Evolutionary conservation across 2,329 filamentous ascomycete species (phyloP), one percentile per base, ranked within the genome.

Genomic region (Stenocarpella maydis): DNA sequence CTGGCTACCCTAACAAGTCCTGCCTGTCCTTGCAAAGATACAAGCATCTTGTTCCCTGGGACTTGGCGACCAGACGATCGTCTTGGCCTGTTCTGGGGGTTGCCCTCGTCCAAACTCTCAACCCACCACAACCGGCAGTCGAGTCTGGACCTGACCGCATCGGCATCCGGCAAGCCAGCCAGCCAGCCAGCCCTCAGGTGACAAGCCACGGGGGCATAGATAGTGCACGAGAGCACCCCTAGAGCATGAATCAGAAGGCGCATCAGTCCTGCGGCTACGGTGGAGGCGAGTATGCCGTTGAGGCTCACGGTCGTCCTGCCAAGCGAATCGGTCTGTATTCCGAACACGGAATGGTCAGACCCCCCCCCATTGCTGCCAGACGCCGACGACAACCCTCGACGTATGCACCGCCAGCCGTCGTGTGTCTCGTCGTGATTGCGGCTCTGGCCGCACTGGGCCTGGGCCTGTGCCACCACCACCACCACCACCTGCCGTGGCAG

Each of bases 51-150:
- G n/a, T 26, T 47, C 55, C 41, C 41, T 61, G 41, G 58, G 58
- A 47, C 58, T 61, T 61, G 58, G 58, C 58, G 58, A 61, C 58
- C 58, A 61, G 41, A 61, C 58, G 58, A 47, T 47, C 58, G 58
- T 61, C 41, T 61, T 41, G 58, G 58, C 19, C 58, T 61, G 58
- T 61, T 47, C 39, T 41, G 41, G 50, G 58, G 58, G 26, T 34
- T 14, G 58, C 41, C 12, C 58, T 61, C 58, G 58, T 61, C 58
- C 58, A 61, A 61, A 61, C 58, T 61, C 41, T 47, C 41, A 19
- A 61, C 58, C 41, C 58, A 47, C 58, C 31, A 31, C 31, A 31
- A 34, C 58, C 58, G 58, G 58, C 58, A 61, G 39, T 61, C 41
- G 41, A 34, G 41, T 61, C 26, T 41, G 47, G n/a, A 61, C 58